phyloP scores from a whole-genome alignment of 83 land plant species.

The Larix sibirica region DNA sequence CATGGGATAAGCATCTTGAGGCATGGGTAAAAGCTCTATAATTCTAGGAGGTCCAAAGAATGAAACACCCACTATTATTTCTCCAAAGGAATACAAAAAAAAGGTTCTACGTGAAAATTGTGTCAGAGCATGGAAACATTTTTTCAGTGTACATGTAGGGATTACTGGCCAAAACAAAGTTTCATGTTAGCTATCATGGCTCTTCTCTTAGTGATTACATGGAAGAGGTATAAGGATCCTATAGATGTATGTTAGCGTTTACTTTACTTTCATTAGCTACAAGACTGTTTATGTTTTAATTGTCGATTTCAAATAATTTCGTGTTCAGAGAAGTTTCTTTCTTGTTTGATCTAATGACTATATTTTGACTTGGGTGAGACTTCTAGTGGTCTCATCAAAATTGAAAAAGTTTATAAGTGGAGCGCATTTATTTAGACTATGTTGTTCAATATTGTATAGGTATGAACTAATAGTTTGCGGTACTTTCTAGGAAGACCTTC shows the following conservation, averaged over 20 bases:
- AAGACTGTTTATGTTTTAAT: neutral
- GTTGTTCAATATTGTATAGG: constrained; percentile 42
- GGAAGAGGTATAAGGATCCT: constrained; percentile 49
- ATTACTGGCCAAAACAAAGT: constrained; percentile 89
- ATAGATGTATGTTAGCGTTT: neutral
- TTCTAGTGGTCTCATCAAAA: no score
- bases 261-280: neutral
- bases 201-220: constrained; percentile 65
- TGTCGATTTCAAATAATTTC: neutral
- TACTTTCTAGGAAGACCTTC: constrained; percentile 77
- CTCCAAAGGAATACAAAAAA: constrained; percentile 89
- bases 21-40: constrained; percentile 96
- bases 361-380: no score
- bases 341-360: neutral
- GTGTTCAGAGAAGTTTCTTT: neutral
- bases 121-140: neutral
- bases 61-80: constrained; percentile 77
- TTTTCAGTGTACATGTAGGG: constrained; percentile 49
- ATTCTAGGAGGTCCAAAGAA: constrained; percentile 91
- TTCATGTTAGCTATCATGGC: constrained; percentile 86
- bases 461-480: constrained; percentile 71
- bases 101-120: constrained; percentile 61
- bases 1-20: constrained; percentile 98
- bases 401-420: no score
- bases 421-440: neutral